phyloP scores from a whole-genome alignment of 306 rosid genomes.

The Hippophae rhamnoides region DNA sequence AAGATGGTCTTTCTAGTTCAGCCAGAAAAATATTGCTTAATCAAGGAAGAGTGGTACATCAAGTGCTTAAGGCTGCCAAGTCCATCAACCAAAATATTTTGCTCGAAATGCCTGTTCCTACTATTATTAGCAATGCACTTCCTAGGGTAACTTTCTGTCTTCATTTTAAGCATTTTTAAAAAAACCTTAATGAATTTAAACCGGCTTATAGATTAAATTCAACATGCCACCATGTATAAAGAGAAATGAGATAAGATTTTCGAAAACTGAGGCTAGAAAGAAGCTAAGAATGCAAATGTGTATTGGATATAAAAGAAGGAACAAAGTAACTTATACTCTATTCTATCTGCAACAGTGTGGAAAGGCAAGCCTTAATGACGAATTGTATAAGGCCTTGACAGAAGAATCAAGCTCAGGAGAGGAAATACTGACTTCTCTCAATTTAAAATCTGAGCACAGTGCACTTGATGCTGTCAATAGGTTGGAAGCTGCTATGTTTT shows the following conservation, averaged over 20 bases:
- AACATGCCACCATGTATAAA: no score
- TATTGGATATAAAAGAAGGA: background rate
- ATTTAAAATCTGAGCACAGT: constrained; percentile 53
- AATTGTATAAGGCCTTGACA: constrained; percentile 47
- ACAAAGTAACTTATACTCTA: background rate
- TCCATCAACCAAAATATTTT: constrained; percentile 72
- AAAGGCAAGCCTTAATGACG: constrained; percentile 65
- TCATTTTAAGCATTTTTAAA: no score
- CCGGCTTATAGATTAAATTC: no score
- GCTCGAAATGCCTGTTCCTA: constrained; percentile 83
- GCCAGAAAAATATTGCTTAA: constrained; percentile 51
- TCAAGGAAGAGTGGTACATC: constrained; percentile 61
- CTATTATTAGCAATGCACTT: constrained; percentile 53
- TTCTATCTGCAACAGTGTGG: constrained; percentile 45
- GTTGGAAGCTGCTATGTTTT: constrained; percentile 67
- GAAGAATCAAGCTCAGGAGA: constrained; percentile 46
- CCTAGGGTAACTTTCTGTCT: constrained; percentile 30
- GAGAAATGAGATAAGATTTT: no score
- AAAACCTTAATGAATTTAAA: no score
- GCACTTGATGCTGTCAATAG: constrained; percentile 66
- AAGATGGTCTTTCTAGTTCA: constrained; percentile 57
- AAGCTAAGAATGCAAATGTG: no score
- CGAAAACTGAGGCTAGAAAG: no score
- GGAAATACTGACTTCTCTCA: constrained; percentile 48
- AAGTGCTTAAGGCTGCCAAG: constrained; percentile 85